Conservation (phyloP, 257 asterid species). For the Voacanga thouarsii region DNA sequence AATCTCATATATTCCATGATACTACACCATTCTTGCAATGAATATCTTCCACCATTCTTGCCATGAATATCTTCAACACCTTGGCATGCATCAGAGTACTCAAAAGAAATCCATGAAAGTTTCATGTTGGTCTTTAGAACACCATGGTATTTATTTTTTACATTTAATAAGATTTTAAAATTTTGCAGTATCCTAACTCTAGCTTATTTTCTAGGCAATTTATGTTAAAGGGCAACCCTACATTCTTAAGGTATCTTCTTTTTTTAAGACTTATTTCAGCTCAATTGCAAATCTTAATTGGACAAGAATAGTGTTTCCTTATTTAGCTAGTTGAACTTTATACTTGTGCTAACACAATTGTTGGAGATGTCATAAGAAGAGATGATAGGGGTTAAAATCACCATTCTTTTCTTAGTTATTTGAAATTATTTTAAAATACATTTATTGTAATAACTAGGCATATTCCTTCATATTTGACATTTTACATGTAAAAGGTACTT, state of each 20-base stretch:
- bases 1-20: neutral
- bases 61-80: neutral
- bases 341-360: conserved; percentile 40
- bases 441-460: no score
- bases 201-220: conserved; percentile 34
- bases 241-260: conserved; percentile 40
- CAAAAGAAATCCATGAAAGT: neutral
- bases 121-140: neutral
- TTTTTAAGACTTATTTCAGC: neutral
- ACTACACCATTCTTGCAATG: no score
- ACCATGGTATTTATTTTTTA: neutral
- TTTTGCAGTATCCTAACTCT: conserved; percentile 5
- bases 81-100: neutral
- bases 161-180: neutral
- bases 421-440: no score
- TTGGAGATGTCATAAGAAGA: conserved; percentile 48
- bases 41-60: no score
- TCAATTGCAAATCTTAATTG: neutral
- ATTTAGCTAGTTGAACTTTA: conserved; percentile 48
- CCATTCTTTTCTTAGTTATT: no score
- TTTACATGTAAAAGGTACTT: no score
- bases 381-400: no score
- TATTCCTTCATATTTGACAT: no score
- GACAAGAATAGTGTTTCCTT: neutral
- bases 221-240: conserved; percentile 41